Percentiles rank a stretch among this genome's conserved stretches.
Evolutionary conservation across 108 stramenopile species (phyloP).

Genomic region (Fragilaria radians): DNA sequence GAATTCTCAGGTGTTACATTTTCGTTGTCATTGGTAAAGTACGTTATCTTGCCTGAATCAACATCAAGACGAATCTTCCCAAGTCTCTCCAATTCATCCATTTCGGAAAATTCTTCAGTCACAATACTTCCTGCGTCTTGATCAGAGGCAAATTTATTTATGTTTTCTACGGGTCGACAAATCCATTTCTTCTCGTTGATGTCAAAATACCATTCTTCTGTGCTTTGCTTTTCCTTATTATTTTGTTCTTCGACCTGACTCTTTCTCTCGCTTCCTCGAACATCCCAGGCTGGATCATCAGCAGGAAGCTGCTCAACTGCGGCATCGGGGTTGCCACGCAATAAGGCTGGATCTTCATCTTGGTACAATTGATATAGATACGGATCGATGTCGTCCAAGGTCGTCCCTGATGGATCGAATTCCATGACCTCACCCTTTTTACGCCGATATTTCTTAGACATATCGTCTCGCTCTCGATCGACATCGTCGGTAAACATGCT

Average conservation of each 20-base stretch:
- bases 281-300: neutral
- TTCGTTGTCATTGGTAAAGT: too few relatives aligned
- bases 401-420: conserved; percentile 3
- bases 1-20: too few relatives aligned
- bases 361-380: conserved; percentile 3
- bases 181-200: conserved; percentile 9
- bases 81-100: too few relatives aligned
- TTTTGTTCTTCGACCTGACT: conserved; percentile 3
- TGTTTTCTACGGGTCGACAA: too few relatives aligned
- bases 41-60: too few relatives aligned
- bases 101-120: too few relatives aligned
- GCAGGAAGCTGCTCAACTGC: too few relatives aligned
- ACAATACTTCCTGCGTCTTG: too few relatives aligned
- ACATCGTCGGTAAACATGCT: conserved; percentile 30
- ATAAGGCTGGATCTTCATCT: conserved; percentile 36
- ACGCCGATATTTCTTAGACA: conserved; percentile 8
- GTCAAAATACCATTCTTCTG: conserved; percentile 13
- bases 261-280: neutral
- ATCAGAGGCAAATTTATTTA: too few relatives aligned
- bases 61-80: too few relatives aligned
- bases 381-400: conserved; percentile 9
- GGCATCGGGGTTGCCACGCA: too few relatives aligned
- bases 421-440: conserved; percentile 15
- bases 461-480: conserved; percentile 13
- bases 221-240: neutral